These are phyloP conservation scores for Cadophora malorum DNA, from an alignment of 2,329 filamentous ascomycete species.

Conservation along the genomic window DNA sequence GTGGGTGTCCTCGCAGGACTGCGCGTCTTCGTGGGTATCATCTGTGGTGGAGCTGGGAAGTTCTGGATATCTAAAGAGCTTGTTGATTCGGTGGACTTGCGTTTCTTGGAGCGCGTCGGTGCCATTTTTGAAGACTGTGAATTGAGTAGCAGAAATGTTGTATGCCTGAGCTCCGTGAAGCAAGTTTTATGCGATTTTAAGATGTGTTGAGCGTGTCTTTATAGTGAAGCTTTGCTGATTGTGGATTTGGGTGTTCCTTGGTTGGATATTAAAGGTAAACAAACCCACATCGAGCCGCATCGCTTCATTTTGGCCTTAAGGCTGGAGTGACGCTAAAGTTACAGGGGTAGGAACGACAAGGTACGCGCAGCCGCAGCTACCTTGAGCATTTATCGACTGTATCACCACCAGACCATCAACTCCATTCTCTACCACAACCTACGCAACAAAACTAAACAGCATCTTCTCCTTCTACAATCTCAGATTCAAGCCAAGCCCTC, in stretches of 20 bases:
- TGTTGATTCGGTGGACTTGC: slow-evolving; percentile 50
- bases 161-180: not conserved
- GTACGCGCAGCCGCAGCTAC: slow-evolving; percentile 42
- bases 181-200: not conserved
- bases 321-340: slow-evolving; percentile 30
- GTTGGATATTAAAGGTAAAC: slow-evolving; percentile 48
- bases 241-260: slow-evolving; percentile 17
- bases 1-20: slow-evolving; percentile 46
- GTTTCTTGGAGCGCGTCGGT: slow-evolving; percentile 54
- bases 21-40: slow-evolving; percentile 48
- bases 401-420: slow-evolving; percentile 21
- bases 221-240: slow-evolving; percentile 11
- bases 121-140: slow-evolving; percentile 49
- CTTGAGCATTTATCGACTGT: slow-evolving; percentile 32
- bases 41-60: slow-evolving; percentile 41
- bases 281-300: slow-evolving; percentile 44
- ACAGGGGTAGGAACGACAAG: slow-evolving; percentile 36
- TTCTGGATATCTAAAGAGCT: slow-evolving; percentile 39
- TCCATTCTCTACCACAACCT: slow-evolving; percentile 11
- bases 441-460: not conserved
- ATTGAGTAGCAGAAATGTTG: slow-evolving; percentile 27
- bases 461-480: not conserved
- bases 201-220: slow-evolving; percentile 5
- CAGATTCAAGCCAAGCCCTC: slow-evolving; percentile 20
- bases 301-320: slow-evolving; percentile 28